Percentiles rank a stretch among this genome's conserved stretches.
Evolutionary conservation across 805 yeast species (phyloP).

Genomic region (Candida nanaspora): DNA sequence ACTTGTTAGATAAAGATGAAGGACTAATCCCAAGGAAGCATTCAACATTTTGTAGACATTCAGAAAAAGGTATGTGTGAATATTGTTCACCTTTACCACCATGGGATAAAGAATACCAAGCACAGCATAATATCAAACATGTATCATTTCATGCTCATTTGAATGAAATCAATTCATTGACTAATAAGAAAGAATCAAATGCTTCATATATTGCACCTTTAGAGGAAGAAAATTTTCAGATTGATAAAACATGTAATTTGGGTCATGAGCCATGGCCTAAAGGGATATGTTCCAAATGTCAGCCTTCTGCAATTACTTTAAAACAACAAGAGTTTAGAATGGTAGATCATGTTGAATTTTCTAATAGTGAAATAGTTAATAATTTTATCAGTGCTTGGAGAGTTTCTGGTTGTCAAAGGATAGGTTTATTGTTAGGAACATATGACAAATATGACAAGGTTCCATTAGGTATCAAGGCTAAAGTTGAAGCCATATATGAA

Average conservation of each 20-base stretch:
- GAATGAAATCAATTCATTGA: conserved; percentile 59
- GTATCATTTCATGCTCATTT: conserved; percentile 79
- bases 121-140: conserved; percentile 76
- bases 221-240: conserved; percentile 60
- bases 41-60: conserved; percentile 71
- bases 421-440: conserved; percentile 78
- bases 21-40: conserved; percentile 68
- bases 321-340: conserved; percentile 86
- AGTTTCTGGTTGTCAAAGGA: conserved; percentile 75
- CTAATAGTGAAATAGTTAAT: conserved; percentile 66
- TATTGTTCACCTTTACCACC: conserved; percentile 95
- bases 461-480: conserved; percentile 91
- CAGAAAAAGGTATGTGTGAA: conserved; percentile 96
- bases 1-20: conserved; percentile 48
- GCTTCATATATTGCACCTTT: conserved; percentile 78
- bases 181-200: conserved; percentile 50
- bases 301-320: conserved; percentile 89
- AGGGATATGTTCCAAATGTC: conserved; percentile 94
- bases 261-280: conserved; percentile 94
- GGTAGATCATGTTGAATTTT: conserved; percentile 96
- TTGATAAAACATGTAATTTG: conserved; percentile 55
- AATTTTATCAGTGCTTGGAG: conserved; percentile 91
- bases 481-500: conserved; percentile 89
- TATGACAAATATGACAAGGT: conserved; percentile 74
- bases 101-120: conserved; percentile 76